A percentile compares a stretch with the other conserved stretches of the same genome.
Evolutionary conservation across 495 filamentous ascomycete species (phyloP).

Genomic region (Xylaria acuta): DNA sequence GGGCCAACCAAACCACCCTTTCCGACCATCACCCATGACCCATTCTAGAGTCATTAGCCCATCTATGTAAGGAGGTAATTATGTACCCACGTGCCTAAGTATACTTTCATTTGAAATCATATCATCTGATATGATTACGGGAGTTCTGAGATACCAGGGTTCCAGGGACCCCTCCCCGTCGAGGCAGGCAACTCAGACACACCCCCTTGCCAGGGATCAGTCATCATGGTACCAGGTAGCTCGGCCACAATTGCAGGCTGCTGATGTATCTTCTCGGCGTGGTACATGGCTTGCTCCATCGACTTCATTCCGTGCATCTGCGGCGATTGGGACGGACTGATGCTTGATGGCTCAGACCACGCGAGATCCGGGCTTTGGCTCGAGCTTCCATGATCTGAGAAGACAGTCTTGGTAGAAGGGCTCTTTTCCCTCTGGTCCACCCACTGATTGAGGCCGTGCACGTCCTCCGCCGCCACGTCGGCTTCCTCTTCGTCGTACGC

Average conservation of each 20-base stretch:
- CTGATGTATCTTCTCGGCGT: slow-evolving; percentile 10
- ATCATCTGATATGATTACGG: not conserved
- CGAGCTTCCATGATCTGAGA: slow-evolving; percentile 1
- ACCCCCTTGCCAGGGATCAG: slow-evolving; percentile 23
- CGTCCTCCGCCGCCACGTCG: slow-evolving; percentile 9
- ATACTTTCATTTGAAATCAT: not conserved
- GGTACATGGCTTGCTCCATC: slow-evolving; percentile 16
- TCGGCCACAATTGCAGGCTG: slow-evolving; percentile 11
- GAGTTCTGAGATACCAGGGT: slow-evolving; percentile 14
- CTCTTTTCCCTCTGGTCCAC: slow-evolving; percentile 9
- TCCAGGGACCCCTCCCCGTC: not conserved
- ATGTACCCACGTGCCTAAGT: not conserved
- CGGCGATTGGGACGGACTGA: slow-evolving; percentile 6
- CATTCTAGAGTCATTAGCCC: not conserved
- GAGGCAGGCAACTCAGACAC: slow-evolving; percentile 23
- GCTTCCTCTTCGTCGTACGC: slow-evolving; percentile 13
- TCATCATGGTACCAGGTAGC: slow-evolving; percentile 21
- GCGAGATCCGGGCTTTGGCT: slow-evolving; percentile 6
- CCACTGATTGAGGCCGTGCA: slow-evolving; percentile 19
- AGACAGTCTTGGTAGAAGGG: not conserved
- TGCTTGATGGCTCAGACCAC: slow-evolving; percentile 16
- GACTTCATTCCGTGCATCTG: slow-evolving; percentile 11
- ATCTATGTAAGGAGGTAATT: not conserved
- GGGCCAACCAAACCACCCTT: not conserved
- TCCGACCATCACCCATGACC: not conserved